Evolutionary conservation across 148 eudicot genomes (phyloP), one percentile per base, ranked within the genome.

Genomic region (Silene uniflora): DNA sequence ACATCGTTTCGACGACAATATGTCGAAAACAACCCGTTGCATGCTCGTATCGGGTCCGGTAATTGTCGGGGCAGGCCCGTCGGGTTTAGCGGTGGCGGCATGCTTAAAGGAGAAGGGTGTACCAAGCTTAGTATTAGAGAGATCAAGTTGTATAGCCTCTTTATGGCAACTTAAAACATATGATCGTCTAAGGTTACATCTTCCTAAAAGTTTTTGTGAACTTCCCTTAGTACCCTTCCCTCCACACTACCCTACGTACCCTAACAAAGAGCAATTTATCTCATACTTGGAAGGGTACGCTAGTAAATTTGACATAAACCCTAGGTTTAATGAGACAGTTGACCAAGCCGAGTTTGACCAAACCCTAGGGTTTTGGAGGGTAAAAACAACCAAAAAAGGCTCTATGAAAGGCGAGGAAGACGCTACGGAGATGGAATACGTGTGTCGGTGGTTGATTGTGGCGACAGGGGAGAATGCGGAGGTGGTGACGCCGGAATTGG

Each of bases 401-500:
- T 78, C 14, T 25, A 1, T 5, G n/a, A 7, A n/a, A 25, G 56
- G 14, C 14, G 83, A 47, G 22, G 79, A 32, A 70, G 80, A 29
- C 54, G 79, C 18, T 32, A 59, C 46, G 0, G 54, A 55, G 16
- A 80, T 32, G 13, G 93, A 88, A 85, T 88, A 86, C 5, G 81
- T 88, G 16, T 73, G 84, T 16, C 65, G 90, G 76, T 88, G 91
- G 91, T 66, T 93, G 77, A 88, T 93, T 75, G 98, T 88, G 83
- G 98, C 98, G 8, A 91, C 92, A 0, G 98, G 98, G 0, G 98
- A 93, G 84, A 93, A 93, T 88, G 98, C 97, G 21, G 97, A 89
- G 87, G 83, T 82, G 63, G 82, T 87, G 75, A 81, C 78, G 62
- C 98, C 98, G 56, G 88, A 84, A 55, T 79, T 93, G 4, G 90